Evolutionary conservation across 2,329 filamentous ascomycete genomes (phyloP).

Genomic region (Diaporthe nobilis): DNA sequence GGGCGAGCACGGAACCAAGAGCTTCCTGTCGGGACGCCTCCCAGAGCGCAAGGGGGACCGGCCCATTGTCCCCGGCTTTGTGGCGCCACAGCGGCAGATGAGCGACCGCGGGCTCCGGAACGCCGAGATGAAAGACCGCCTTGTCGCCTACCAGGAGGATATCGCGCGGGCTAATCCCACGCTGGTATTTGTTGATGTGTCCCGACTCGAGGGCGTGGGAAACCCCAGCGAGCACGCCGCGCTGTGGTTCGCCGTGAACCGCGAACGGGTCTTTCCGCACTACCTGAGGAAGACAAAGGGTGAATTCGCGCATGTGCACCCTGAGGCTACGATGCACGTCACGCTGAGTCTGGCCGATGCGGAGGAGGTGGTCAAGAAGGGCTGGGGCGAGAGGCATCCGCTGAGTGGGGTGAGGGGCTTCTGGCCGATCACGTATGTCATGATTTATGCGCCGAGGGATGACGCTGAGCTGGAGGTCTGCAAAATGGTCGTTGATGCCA

Average conservation of each 20-base stretch:
- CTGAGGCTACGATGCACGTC: constrained; percentile 56
- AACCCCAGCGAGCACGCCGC: constrained; percentile 46
- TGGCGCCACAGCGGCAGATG: constrained; percentile 57
- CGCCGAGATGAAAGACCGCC: constrained; percentile 38
- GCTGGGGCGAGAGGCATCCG: constrained; percentile 58
- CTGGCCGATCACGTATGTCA: constrained; percentile 54
- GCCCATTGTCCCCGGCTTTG: constrained; percentile 52
- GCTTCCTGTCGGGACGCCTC: constrained; percentile 44
- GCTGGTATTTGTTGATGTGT: constrained; percentile 49
- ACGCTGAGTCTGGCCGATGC: constrained; percentile 56
- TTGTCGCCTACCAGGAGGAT: constrained; percentile 48
- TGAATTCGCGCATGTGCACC: constrained; percentile 57
- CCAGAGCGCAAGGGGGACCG: constrained; percentile 46
- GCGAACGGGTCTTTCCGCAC: constrained; percentile 39
- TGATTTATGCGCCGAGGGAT: constrained; percentile 58
- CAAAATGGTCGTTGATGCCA: constrained; percentile 45
- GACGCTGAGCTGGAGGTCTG: constrained; percentile 53
- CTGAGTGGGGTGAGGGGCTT: constrained; percentile 49
- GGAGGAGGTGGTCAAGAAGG: constrained; percentile 50
- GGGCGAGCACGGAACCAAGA: constrained; percentile 45
- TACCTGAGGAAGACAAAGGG: constrained; percentile 45
- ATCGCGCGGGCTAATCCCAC: constrained; percentile 48
- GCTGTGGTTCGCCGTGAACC: constrained; percentile 48
- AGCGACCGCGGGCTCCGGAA: constrained; percentile 45
- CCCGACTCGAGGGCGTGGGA: constrained; percentile 51